Conservation (phyloP, 164 flowering plant genomes). For the Vitis cinerea region DNA sequence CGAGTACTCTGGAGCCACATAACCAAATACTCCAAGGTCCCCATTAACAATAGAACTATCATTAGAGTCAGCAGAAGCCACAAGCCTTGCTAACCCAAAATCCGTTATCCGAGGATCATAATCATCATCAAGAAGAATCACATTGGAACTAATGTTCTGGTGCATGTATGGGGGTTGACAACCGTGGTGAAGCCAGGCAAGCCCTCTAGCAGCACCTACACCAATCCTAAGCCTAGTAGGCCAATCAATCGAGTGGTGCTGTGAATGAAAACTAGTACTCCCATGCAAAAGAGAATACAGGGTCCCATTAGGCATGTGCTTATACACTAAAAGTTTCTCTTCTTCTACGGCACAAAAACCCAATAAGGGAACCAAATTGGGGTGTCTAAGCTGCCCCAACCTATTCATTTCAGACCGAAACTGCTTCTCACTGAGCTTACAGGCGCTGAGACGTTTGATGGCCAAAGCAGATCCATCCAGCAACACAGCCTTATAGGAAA, state of each 20-base stretch:
- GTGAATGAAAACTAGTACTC: constrained; percentile 7
- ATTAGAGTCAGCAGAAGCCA: constrained; percentile 35
- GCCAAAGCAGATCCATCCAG: constrained; percentile 67
- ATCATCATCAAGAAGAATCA: constrained; percentile 66
- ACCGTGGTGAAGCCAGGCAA: constrained; percentile 80
- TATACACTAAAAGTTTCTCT: constrained; percentile 75
- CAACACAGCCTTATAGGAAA: constrained; percentile 57
- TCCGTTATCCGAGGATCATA: constrained; percentile 58
- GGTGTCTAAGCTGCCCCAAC: constrained; percentile 70
- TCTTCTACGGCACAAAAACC: constrained; percentile 66
- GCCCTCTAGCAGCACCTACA: constrained; percentile 58
- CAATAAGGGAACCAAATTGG: constrained; percentile 67
- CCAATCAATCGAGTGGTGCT: constrained; percentile 48
- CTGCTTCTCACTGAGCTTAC: constrained; percentile 55
- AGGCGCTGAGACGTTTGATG: constrained; percentile 47
- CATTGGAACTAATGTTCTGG: constrained; percentile 58
- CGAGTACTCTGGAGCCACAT: constrained; percentile 65
- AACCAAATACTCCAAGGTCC: constrained; percentile 63
- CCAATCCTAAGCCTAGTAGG: constrained; percentile 54
- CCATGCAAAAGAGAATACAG: constrained; percentile 42
- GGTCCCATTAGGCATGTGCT: constrained; percentile 64
- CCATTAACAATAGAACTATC: constrained; percentile 42
- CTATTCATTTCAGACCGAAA: constrained; percentile 63
- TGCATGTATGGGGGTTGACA: constrained; percentile 53
- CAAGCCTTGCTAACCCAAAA: constrained; percentile 51